Evolutionary conservation across 139 green algal species (phyloP), one percentile per base, ranked within the genome.

Genomic region (Chlamydomonas applanata): DNA sequence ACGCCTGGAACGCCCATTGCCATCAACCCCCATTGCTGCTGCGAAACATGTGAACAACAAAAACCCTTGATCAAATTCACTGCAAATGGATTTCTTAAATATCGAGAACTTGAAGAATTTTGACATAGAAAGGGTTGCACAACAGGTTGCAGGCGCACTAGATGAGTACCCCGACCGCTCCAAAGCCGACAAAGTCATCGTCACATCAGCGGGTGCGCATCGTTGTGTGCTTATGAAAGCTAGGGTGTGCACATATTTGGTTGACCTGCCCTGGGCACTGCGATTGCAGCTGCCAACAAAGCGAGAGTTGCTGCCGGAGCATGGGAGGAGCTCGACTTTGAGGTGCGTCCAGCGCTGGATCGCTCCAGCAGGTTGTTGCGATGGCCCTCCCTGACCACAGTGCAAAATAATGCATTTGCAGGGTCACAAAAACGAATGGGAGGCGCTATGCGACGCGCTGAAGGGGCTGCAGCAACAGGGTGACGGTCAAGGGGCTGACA

Each of bases 21-120:
- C n/a, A n/a, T n/a, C n/a, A n/a, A n/a, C n/a, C n/a, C n/a, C n/a
- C n/a, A n/a, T n/a, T n/a, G n/a, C n/a, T n/a, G n/a, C n/a, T n/a
- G 40, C 40, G 7, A 49, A 49, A 11, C 40, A 49, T 49, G 40
- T 49, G 40, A 49, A 49, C n/a, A n/a, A n/a, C n/a, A n/a, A n/a
- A n/a, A n/a, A n/a, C 40, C 7, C 40, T 49, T 49, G 40, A 49
- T 49, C 40, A 49, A 49, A 11, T 49, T 11, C 40, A 11, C 40
- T 19, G 40, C 40, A 49, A 49, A 49, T 49, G 40, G 40, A 49
- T 11, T 49, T 49, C 11, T 49, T 49, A 49, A 49, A 49, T 49
- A 79, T 83, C 54, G 76, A 83, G 44, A 73, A 79, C 32, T 71
- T 79, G 4, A 83, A 83, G 45, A 67, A 34, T 3, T 72, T 83